These are phyloP conservation scores for Dunaliella sp. DNA, from an alignment of 139 green algal species.

Conservation along the genomic window DNA sequence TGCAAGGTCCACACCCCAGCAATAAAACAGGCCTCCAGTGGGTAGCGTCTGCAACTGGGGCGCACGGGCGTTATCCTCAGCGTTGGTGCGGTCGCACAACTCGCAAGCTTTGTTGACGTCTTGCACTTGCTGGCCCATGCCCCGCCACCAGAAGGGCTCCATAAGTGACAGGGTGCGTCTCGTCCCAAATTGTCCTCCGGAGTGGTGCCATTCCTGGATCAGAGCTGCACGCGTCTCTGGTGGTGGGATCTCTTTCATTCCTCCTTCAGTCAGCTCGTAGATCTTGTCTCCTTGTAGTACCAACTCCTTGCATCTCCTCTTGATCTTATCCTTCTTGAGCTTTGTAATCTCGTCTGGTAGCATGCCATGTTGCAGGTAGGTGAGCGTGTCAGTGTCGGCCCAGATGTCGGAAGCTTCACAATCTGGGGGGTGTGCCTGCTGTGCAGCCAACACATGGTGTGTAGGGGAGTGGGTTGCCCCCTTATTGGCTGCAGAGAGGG, in stretches of 20 bases:
- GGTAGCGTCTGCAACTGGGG: slow-evolving; percentile 22
- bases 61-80: neutral
- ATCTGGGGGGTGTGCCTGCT: too few species aligned
- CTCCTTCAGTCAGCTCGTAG: neutral
- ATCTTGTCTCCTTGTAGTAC: neutral
- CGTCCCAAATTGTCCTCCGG: neutral
- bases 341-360: too few species aligned
- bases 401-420: too few species aligned
- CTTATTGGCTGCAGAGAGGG: too few species aligned
- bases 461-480: too few species aligned
- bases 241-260: neutral
- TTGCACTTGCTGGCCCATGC: neutral
- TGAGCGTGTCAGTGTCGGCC: too few species aligned
- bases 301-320: neutral
- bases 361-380: too few species aligned
- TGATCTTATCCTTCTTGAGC: neutral
- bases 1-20: slow-evolving; percentile 17
- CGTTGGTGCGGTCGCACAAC: neutral
- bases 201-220: neutral
- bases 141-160: neutral
- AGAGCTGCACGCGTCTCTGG: neutral
- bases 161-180: neutral
- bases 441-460: too few species aligned
- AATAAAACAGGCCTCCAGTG: slow-evolving; percentile 21
- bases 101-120: neutral